phyloP scores from a whole-genome alignment of 768 basidiomycete species.

The Agrocybe praecox region DNA sequence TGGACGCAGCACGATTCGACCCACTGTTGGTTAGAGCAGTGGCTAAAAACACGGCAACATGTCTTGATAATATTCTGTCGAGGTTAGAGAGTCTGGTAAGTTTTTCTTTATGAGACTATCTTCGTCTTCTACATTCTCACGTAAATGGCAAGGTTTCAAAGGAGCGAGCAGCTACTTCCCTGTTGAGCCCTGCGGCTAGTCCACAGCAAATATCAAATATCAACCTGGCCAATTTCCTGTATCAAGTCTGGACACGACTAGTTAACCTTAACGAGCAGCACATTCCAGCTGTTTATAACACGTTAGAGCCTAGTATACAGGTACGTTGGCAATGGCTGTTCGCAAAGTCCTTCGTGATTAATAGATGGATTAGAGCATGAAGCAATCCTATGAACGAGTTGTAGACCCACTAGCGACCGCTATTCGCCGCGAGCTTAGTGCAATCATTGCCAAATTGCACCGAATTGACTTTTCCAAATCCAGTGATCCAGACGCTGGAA shows the following conservation, averaged over 20 bases:
- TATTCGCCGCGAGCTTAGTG: constrained; percentile 78
- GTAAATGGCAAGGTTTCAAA: constrained; percentile 30
- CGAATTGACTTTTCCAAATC: constrained; percentile 80
- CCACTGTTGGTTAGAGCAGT: constrained; percentile 82
- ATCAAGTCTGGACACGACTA: constrained; percentile 74
- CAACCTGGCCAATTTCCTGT: constrained; percentile 76
- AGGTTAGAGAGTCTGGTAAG: constrained; percentile 74
- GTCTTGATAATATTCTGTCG: constrained; percentile 68
- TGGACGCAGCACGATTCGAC: constrained; percentile 92
- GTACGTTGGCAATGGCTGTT: constrained; percentile 38
- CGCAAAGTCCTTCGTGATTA: not conserved
- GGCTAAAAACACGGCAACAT: constrained; percentile 69
- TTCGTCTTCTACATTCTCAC: not conserved
- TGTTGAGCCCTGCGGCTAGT: constrained; percentile 79
- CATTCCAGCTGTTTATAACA: constrained; percentile 52
- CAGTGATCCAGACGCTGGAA: constrained; percentile 63
- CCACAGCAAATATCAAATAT: constrained; percentile 80
- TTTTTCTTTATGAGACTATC: not conserved
- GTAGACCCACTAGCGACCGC: constrained; percentile 64
- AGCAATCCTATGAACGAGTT: constrained; percentile 53
- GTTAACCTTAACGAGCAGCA: constrained; percentile 71
- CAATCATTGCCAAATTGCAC: constrained; percentile 83
- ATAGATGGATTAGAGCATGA: constrained; percentile 43
- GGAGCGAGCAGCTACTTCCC: constrained; percentile 76
- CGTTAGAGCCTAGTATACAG: constrained; percentile 58